Conservation (phyloP, 768 basidiomycete genomes). For the Russula sp. region DNA sequence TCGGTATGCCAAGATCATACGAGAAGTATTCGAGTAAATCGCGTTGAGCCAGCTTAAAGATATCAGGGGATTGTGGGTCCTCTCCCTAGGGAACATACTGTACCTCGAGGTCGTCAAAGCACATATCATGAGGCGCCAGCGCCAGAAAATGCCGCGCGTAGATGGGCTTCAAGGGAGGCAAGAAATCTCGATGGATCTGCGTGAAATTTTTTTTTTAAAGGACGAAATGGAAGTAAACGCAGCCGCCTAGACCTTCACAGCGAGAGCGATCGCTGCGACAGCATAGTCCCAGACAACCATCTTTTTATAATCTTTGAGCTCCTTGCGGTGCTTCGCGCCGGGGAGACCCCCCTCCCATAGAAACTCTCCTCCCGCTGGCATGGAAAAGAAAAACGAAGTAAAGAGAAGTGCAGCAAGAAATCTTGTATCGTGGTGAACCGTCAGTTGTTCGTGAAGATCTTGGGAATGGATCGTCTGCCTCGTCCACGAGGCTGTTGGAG, state of each 20-base stretch:
- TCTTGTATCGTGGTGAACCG: constrained; percentile 16
- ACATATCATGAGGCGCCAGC: constrained; percentile 20
- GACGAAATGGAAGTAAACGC: not conserved
- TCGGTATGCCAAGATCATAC: constrained; percentile 17
- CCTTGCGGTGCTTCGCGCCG: not conserved
- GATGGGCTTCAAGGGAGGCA: constrained; percentile 19
- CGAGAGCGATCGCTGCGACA: constrained; percentile 20
- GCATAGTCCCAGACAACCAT: constrained; percentile 20
- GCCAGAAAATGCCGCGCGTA: constrained; percentile 19
- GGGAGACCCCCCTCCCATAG: not conserved
- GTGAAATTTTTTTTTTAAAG: not conserved
- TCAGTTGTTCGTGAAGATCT: constrained; percentile 22
- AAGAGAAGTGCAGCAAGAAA: constrained; percentile 22
- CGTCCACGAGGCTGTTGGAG: not conserved
- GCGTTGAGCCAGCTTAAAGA: constrained; percentile 15
- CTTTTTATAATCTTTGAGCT: not conserved
- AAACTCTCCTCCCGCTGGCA: not conserved
- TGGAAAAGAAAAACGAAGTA: constrained; percentile 9
- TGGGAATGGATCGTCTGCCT: constrained; percentile 1
- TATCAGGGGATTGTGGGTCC: not conserved
- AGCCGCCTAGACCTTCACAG: constrained; percentile 20
- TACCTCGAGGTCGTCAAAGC: constrained; percentile 19
- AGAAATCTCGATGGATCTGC: constrained; percentile 20
- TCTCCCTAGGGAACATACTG: not conserved
- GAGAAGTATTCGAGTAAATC: constrained; percentile 17